Conservation (phyloP, 2,329 filamentous ascomycete species). For the Ascochyta koolunga region DNA sequence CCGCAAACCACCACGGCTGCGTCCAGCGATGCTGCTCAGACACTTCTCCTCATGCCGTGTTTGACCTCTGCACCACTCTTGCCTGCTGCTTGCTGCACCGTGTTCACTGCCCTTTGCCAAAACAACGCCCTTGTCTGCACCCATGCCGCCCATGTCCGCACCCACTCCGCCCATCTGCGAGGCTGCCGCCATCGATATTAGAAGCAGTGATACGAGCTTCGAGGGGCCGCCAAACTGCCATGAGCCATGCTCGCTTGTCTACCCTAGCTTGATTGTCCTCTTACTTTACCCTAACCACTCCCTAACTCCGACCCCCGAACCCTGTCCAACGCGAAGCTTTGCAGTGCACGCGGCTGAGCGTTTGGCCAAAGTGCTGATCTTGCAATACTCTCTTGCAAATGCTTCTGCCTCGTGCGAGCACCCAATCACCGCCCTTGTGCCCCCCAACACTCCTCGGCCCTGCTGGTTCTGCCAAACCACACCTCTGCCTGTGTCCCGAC, state of each 20-base stretch:
- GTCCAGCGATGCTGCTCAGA: constrained; percentile 30
- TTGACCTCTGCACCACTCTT: constrained; percentile 27
- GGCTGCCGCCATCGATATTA: constrained; percentile 35
- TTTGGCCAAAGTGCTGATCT: constrained; percentile 41
- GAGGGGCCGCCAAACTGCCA: constrained; percentile 17
- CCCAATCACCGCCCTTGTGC: constrained; percentile 34
- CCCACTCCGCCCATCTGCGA: constrained; percentile 26
- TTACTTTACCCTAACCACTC: constrained; percentile 44
- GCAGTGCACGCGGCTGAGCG: constrained; percentile 40
- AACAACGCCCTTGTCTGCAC: constrained; percentile 14
- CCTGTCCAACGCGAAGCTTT: constrained; percentile 41
- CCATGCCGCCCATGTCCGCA: constrained; percentile 23
- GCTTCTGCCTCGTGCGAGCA: constrained; percentile 36
- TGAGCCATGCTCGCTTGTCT: constrained; percentile 14
- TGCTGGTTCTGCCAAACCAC: constrained; percentile 34
- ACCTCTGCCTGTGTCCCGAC: constrained; percentile 19
- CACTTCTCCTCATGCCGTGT: constrained; percentile 34
- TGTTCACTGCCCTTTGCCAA: no score
- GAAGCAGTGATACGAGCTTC: constrained; percentile 38
- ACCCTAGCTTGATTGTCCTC: constrained; percentile 34
- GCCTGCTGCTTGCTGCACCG: no score
- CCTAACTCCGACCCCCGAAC: constrained; percentile 39
- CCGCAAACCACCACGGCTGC: constrained; percentile 21
- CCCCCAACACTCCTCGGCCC: constrained; percentile 23
- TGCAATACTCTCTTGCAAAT: constrained; percentile 42